Conservation (phyloP, 2,329 filamentous ascomycete species). For the Leptosphaerulina australis region DNA sequence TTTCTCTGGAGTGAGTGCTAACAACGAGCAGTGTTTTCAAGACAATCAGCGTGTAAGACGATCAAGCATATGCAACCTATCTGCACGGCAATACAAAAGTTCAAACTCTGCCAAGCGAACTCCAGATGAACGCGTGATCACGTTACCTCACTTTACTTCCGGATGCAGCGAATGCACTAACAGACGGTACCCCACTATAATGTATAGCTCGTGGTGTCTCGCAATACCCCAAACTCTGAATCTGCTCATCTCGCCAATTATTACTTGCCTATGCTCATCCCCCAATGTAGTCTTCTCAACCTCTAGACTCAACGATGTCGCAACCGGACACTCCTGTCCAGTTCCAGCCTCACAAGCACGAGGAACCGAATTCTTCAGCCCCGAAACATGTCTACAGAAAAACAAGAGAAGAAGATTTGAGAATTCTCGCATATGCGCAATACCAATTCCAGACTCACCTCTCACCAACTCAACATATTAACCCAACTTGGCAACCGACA, state of each 20-base stretch:
- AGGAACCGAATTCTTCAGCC: too few species aligned
- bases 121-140: constrained; percentile 22
- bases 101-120: neutral
- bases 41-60: constrained; percentile 47
- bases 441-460: constrained; percentile 19
- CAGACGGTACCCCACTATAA: neutral
- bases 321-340: too few species aligned
- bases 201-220: too few species aligned
- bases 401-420: neutral
- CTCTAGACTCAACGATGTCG: too few species aligned
- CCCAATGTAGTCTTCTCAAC: too few species aligned
- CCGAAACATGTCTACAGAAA: neutral
- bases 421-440: constrained; percentile 4
- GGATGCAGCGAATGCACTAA: constrained; percentile 4
- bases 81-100: constrained; percentile 4
- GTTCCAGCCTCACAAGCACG: too few species aligned
- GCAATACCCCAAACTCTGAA: too few species aligned
- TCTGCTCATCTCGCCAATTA: constrained; percentile 5
- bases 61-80: neutral
- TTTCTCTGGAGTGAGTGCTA: neutral
- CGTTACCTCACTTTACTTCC: constrained; percentile 20
- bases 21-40: constrained; percentile 46
- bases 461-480: too few species aligned
- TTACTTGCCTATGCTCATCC: too few species aligned
- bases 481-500: too few species aligned